Evolutionary conservation across 768 basidiomycete genomes (phyloP).

Genomic region (Lactarius akahatsu): DNA sequence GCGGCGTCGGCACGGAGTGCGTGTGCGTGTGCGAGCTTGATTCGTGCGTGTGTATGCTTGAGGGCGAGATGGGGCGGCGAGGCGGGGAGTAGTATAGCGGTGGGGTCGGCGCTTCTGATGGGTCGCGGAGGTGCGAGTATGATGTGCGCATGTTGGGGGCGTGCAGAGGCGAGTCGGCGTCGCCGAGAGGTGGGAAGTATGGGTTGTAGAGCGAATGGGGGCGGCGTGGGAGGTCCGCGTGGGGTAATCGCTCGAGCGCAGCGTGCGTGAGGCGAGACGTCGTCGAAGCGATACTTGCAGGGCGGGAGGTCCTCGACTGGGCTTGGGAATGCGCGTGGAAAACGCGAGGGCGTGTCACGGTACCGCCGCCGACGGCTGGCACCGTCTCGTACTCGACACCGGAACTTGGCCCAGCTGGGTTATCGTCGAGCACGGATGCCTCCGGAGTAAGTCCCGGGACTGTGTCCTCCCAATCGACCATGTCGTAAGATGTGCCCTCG

Average conservation of each 20-base stretch:
- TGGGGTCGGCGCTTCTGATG: constrained; percentile 33
- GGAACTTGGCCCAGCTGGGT: constrained; percentile 40
- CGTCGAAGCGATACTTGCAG: constrained; percentile 28
- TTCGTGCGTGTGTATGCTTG: constrained; percentile 50
- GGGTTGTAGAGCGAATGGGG: constrained; percentile 25
- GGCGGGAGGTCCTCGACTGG: constrained; percentile 43
- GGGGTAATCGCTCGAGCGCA: constrained; percentile 10
- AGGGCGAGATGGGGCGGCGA: constrained; percentile 47
- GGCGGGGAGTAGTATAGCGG: constrained; percentile 33
- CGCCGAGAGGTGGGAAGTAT: constrained; percentile 15
- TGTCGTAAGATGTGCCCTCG: constrained; percentile 53
- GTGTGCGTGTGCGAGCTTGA: constrained; percentile 49
- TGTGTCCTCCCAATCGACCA: constrained; percentile 69
- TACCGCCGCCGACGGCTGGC: constrained; percentile 90
- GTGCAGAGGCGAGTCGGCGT: background rate
- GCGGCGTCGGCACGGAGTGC: constrained; percentile 48
- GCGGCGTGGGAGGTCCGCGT: constrained; percentile 17
- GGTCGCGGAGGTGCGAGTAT: constrained; percentile 26
- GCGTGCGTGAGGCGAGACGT: constrained; percentile 24
- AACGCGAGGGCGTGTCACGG: constrained; percentile 79
- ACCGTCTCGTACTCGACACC: constrained; percentile 78
- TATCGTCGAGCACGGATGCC: constrained; percentile 40
- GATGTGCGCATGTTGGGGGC: constrained; percentile 21
- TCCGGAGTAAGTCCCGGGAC: constrained; percentile 48
- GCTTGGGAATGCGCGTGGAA: constrained; percentile 84